Base-by-base conservation (phyloP, 495 filamentous ascomycete species). In the Corynascus novoguineensis region DNA sequence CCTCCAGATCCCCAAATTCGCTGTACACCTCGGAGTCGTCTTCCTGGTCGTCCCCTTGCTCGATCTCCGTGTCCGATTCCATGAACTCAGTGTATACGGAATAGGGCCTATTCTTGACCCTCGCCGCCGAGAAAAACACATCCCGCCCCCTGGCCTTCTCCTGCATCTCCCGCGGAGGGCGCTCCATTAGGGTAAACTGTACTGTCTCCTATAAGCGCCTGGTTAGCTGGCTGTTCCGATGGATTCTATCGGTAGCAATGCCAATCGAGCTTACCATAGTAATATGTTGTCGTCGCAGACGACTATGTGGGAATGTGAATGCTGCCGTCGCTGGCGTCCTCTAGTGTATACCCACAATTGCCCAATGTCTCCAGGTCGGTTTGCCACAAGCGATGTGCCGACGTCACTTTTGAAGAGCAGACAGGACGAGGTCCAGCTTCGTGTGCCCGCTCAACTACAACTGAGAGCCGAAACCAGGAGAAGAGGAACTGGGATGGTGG, bases 41-140 rank as follows among this genome's bases (percentile, higher is more conserved):
- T 17, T 73, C 69, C 9, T 83, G 78, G 44, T 58, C 59, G 37
- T 60, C 71, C 37, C 81, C 82, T n/a, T 83, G 79, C 51, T 87
- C 86, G 21, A 67, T 67, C 50, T 71, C 86, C 40, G 81, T 85
- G 48, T 93, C 89, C 32, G 86, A 87, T 64, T 91, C 87, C 64
- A 83, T 81, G 57, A 88, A 83, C 52, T 89, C 85, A 17, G 85
- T 91, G 25, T 83, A 78, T 22, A 83, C 74, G 32, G 88, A 91
- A 35, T 75, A 62, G 46, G 84, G 83, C 53, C 82, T 69, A 42
- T 64, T 63, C 60, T 71, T 68, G 8, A 61, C 58, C 64, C 73
- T 77, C 60, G 47, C 29, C 1, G 40, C 55, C 21, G 66, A 40
- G 64, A 81, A 81, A 59, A 79, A 78, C 35, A 72, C 64, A 64